A percentile compares a stretch with the other conserved stretches of the same genome.
phyloP scores from a whole-genome alignment of 1,139 yeast species.

The Geotrichum klebahnii region DNA sequence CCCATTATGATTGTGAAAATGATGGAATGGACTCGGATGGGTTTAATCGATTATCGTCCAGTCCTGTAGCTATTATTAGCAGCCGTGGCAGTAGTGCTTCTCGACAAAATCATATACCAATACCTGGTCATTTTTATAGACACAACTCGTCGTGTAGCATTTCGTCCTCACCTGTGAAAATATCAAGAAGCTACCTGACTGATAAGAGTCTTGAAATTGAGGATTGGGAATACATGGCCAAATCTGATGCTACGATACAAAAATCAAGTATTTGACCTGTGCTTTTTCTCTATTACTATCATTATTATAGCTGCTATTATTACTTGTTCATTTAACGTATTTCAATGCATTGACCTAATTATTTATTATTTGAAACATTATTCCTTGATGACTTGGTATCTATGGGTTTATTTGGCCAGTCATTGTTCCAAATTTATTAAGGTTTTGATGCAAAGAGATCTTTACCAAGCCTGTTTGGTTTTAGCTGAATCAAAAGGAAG shows the following conservation, averaged over 20 bases:
- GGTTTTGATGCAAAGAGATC: too few species aligned
- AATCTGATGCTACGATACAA: constrained; percentile 8
- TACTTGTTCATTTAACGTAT: too few species aligned
- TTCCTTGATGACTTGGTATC: too few species aligned
- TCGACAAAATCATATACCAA: background rate
- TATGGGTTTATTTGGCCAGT: too few species aligned
- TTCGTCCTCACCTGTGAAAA: constrained; percentile 12
- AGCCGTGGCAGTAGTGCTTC: background rate
- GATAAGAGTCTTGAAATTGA: constrained; percentile 6
- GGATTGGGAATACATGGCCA: constrained; percentile 16
- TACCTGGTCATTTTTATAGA: background rate
- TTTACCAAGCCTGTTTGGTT: too few species aligned
- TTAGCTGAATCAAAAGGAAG: too few species aligned
- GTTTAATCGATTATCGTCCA: background rate
- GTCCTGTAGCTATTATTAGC: background rate
- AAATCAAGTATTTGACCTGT: background rate
- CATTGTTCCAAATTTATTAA: too few species aligned
- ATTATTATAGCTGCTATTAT: too few species aligned
- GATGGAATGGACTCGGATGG: background rate
- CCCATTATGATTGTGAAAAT: background rate
- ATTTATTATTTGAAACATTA: too few species aligned
- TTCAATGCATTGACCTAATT: too few species aligned
- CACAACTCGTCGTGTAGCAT: constrained; percentile 8
- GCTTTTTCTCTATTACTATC: too few species aligned
- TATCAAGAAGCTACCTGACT: constrained; percentile 9